Conservation (phyloP, 1,284 basidiomycete species). For the Moniliella sp. region DNA sequence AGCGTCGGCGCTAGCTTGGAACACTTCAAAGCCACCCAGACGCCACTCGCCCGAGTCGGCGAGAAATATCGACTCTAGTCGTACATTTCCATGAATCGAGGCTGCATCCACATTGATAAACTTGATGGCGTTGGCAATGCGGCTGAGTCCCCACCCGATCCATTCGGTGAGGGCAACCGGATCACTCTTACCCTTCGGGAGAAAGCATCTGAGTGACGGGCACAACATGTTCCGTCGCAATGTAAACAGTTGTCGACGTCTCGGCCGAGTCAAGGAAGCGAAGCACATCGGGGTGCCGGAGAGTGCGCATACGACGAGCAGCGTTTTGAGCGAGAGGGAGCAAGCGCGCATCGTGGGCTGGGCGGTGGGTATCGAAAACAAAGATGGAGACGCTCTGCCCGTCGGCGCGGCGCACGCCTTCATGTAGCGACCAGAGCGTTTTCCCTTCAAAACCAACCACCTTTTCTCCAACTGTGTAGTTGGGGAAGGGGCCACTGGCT, state of each 20-base stretch:
- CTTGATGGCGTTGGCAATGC: constrained; percentile 64
- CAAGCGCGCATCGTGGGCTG: constrained; percentile 8
- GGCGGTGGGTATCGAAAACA: constrained; percentile 16
- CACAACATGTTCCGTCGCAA: constrained; percentile 76
- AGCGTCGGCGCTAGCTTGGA: constrained; percentile 61
- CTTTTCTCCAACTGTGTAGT: constrained; percentile 62
- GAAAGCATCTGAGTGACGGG: constrained; percentile 51
- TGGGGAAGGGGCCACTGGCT: constrained; percentile 67
- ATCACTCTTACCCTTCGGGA: constrained; percentile 43
- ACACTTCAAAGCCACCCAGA: constrained; percentile 72
- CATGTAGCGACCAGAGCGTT: constrained; percentile 64
- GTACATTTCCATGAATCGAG: constrained; percentile 61
- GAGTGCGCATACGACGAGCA: constrained; percentile 66
- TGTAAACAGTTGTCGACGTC: constrained; percentile 63
- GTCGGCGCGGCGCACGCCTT: constrained; percentile 75
- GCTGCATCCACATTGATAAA: constrained; percentile 56
- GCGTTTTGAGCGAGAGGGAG: constrained; percentile 65
- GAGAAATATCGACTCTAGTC: constrained; percentile 61
- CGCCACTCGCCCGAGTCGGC: constrained; percentile 73
- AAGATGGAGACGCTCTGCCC: constrained; percentile 37
- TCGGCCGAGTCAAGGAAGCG: constrained; percentile 71
- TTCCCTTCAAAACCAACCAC: constrained; percentile 46
- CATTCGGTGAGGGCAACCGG: constrained; percentile 46
- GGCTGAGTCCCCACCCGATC: constrained; percentile 77
- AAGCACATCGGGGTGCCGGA: constrained; percentile 80